Evolutionary conservation across 1,284 basidiomycete species (phyloP).

Genomic region (Abortiporus biennis): DNA sequence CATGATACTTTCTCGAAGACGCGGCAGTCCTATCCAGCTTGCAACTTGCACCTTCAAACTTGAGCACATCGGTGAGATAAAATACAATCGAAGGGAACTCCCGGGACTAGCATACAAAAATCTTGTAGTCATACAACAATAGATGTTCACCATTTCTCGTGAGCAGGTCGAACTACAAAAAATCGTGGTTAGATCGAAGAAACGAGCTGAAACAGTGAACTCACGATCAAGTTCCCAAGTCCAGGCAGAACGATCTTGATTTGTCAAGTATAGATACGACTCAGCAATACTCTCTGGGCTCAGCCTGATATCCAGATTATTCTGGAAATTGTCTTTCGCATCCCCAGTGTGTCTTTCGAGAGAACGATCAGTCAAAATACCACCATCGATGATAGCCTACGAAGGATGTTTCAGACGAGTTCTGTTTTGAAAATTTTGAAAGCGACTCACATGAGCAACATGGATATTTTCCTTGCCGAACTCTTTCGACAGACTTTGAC

Average conservation of each 20-base stretch:
- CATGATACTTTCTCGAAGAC: too few relatives aligned
- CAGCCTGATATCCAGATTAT: conserved; percentile 42
- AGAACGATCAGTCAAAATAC: conserved; percentile 45
- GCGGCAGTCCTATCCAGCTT: too few relatives aligned
- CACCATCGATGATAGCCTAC: conserved; percentile 35
- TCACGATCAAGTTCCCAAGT: conserved; percentile 44
- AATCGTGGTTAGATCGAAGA: neutral
- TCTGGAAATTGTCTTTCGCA: conserved; percentile 34
- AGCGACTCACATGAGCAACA: conserved; percentile 33
- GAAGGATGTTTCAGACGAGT: neutral
- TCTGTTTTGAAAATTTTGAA: neutral
- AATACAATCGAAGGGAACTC: too few relatives aligned
- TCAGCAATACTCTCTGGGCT: conserved; percentile 62
- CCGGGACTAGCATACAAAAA: too few relatives aligned
- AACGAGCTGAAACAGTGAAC: conserved; percentile 8
- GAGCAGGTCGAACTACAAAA: conserved; percentile 34
- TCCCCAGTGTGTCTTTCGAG: conserved; percentile 16
- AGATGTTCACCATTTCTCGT: conserved; percentile 42
- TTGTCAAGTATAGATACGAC: conserved; percentile 35
- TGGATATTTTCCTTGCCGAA: conserved; percentile 78
- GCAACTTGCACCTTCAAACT: too few relatives aligned
- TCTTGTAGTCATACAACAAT: too few relatives aligned
- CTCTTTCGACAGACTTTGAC: conserved; percentile 75
- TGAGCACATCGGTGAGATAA: too few relatives aligned
- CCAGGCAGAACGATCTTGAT: conserved; percentile 41